Evolutionary conservation across 768 basidiomycete species (phyloP), one percentile per base, ranked within the genome.

Genomic region (Hypsizygus marmoreus): DNA sequence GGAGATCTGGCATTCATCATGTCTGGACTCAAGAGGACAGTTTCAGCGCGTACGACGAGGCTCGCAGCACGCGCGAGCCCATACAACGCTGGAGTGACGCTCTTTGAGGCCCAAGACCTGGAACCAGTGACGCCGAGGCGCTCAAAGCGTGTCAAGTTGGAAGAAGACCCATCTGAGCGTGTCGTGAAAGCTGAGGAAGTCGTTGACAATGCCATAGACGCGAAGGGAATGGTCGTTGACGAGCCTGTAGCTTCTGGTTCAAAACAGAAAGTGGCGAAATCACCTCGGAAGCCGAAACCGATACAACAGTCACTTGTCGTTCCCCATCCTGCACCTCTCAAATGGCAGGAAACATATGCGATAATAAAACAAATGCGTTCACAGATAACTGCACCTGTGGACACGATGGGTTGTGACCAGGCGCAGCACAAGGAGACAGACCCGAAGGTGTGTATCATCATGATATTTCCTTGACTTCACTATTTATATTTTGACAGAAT

Each of bases 391-490:
- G 94, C 95, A 0, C 93, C 95, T 0, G 95, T 97, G 1, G 95
- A 98, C 59, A 89, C 86, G 0, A 91, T 94, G 90, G 91, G 92
- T 1, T 91, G 91, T 55, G 82, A 88, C 38, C 76, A 76, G 45
- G 86, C 86, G 0, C 84, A 89, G 48, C 57, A 58, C 39, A 74
- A 76, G 32, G 87, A 88, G 56, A 64, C 57, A 6, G 81, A 87
- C 38, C 85, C 86, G 7, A 83, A 80, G 74, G 90, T 87, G 32
- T 28, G 63, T 54, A 26, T 39, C 35, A 28, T 33, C 6, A 36
- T 42, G 17, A 23, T 17, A 28, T 24, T 32, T 19, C 8, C 22
- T 35, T 16, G 46, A n/a, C 16, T 22, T 9, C 24, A 30, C 30
- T 45, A 43, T 26, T 35, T 20, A 11, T 42, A 29, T 28, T 19